Base-by-base conservation (phyloP, 768 basidiomycete genomes). In the Boletus pseudopeckii region DNA sequence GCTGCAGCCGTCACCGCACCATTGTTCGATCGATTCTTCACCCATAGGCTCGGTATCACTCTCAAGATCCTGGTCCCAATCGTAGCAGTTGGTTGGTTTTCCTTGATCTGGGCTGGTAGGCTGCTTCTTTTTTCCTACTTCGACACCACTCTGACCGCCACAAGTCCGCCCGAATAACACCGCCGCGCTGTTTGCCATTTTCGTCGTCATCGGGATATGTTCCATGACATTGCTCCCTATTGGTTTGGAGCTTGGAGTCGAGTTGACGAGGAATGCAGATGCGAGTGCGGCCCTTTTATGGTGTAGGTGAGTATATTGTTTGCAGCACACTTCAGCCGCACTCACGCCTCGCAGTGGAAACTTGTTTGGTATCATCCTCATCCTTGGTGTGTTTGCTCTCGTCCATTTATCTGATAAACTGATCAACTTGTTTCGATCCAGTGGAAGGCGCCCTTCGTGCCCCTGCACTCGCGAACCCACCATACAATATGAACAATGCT, bases 11-110 rank as follows among this genome's bases (percentile, higher is more conserved):
- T 84, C 45, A 80, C 85, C 0, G 82, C 90, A 1, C 92, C 91
- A 0, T 68, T 92, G 4, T 86, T 91, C 62, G 91, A 92, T 63
- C 83, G 90, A 18, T 81, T 91, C n/a, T 81, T 93, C 55, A 92
- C 88, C 10, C 79, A 85, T 58, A 82, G 82, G 55, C 75, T 91
- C 37, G 87, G 82, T 0, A 56, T 81, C 11, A 80, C 84, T 3
- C 60, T 77, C 50, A 88, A 86, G 51, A 53, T 81, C 0, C 62
- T 89, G 10, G 77, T 84, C 15, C 90, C 90, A 2, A 64, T 85
- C 41, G 73, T 88, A 6, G 84, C 77, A 15, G 75, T 61, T 1
- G 75, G 76, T 22, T 92, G 90, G 89, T 67, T 92, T 14, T 80
- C 82, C 5, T 71, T 92, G 17, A 85, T 93, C 32, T 93, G 90